phyloP scores from a whole-genome alignment of 2,329 filamentous ascomycete species.

The Aspergillus fructus region DNA sequence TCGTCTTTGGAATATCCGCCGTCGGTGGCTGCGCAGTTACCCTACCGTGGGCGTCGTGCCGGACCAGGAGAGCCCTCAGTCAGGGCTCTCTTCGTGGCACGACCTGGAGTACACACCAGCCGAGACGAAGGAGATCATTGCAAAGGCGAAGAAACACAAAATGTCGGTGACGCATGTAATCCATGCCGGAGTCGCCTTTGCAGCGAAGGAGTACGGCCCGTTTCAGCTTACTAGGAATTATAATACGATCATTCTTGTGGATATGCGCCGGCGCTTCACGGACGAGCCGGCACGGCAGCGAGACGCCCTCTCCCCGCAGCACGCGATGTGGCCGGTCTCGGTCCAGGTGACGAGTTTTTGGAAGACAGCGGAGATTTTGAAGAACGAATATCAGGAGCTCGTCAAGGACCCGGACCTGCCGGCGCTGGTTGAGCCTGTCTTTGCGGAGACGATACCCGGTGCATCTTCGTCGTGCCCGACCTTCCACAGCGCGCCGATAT shows the following conservation, averaged over 20 bases:
- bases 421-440: neutral
- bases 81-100: neutral
- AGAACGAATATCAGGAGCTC: neutral
- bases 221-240: neutral
- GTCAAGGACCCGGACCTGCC: neutral
- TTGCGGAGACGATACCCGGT: neutral
- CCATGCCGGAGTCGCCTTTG: neutral
- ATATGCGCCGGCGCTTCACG: neutral
- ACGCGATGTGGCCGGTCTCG: neutral
- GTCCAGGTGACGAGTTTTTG: neutral
- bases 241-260: neutral
- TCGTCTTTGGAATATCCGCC: neutral
- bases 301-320: neutral
- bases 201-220: neutral
- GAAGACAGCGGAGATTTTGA: neutral
- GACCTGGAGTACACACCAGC: neutral
- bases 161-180: neutral
- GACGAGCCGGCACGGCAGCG: neutral
- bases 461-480: neutral
- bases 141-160: neutral
- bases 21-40: neutral
- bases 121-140: neutral
- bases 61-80: neutral
- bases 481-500: neutral
- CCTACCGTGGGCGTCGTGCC: neutral